Evolutionary conservation across 1,139 yeast species (phyloP).

Genomic region (Candida tetrigidarum): DNA sequence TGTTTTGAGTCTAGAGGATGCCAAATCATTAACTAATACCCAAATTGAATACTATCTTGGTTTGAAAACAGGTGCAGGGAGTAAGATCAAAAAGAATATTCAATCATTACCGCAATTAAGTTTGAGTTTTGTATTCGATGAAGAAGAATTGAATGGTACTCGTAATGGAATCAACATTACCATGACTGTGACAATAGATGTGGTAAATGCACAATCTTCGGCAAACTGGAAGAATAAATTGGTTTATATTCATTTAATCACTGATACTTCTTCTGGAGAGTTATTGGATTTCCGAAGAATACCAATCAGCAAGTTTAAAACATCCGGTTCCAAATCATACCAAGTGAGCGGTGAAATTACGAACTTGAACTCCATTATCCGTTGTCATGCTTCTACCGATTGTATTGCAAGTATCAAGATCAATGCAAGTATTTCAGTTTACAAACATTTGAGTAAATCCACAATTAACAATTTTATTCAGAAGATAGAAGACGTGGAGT

Average conservation of each 20-base stretch:
- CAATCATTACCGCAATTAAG: conserved; percentile 30
- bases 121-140: conserved; percentile 12
- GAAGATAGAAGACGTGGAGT: conserved; percentile 11
- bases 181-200: conserved; percentile 25
- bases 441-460: conserved; percentile 4
- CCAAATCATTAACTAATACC: conserved; percentile 26
- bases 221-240: conserved; percentile 34
- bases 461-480: conserved; percentile 9
- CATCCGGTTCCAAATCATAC: conserved; percentile 25
- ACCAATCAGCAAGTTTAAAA: conserved; percentile 27
- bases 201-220: conserved; percentile 19
- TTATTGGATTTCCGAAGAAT: conserved; percentile 45
- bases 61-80: conserved; percentile 41
- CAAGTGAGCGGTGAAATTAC: conserved; percentile 22
- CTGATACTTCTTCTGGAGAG: conserved; percentile 24
- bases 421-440: neutral
- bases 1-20: conserved; percentile 30
- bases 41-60: conserved; percentile 44
- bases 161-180: conserved; percentile 15
- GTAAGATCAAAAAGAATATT: conserved; percentile 29
- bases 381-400: conserved; percentile 34
- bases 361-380: conserved; percentile 21
- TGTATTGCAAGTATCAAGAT: conserved; percentile 37
- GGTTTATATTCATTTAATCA: conserved; percentile 15
- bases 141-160: conserved; percentile 11